Evolutionary conservation across 495 filamentous ascomycete species (phyloP).

Genomic region (Penicillium egyptiacum): DNA sequence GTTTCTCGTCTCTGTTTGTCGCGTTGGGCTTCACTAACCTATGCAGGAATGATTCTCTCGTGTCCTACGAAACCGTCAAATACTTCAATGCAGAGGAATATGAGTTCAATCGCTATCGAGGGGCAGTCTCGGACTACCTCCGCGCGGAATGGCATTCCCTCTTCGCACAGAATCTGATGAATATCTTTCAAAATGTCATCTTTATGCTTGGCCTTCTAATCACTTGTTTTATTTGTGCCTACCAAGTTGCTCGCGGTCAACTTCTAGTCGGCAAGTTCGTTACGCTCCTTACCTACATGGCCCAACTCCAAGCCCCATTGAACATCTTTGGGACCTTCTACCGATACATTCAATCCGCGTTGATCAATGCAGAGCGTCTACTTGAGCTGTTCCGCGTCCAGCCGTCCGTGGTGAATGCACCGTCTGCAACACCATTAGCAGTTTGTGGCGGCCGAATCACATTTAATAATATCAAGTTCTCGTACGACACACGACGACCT

Average conservation of each 20-base stretch:
- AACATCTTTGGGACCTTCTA: constrained; percentile 90
- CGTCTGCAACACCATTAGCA: constrained; percentile 45
- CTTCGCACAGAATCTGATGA: constrained; percentile 74
- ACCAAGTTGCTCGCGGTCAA: constrained; percentile 66
- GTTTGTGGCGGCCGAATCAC: constrained; percentile 65
- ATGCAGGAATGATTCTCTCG: constrained; percentile 70
- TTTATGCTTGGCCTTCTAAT: constrained; percentile 76
- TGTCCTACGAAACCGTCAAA: constrained; percentile 88
- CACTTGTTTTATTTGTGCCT: constrained; percentile 70
- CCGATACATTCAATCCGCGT: constrained; percentile 75
- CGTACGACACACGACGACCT: constrained; percentile 71
- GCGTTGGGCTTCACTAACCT: neutral
- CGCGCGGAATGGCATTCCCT: constrained; percentile 70
- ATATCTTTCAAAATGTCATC: constrained; percentile 74
- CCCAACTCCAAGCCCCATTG: constrained; percentile 73
- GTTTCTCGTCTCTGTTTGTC: neutral
- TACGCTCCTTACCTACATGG: constrained; percentile 70
- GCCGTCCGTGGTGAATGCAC: constrained; percentile 69
- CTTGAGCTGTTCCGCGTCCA: constrained; percentile 80
- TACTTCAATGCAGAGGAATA: constrained; percentile 86
- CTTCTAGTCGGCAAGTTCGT: constrained; percentile 68
- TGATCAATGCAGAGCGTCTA: constrained; percentile 88
- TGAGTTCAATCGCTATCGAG: constrained; percentile 74
- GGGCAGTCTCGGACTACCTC: constrained; percentile 69
- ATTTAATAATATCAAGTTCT: constrained; percentile 74